Percentiles rank a stretch among this genome's conserved stretches.
Conservation (phyloP, 331 rosid species). For the Rhamnella rubrinervis region DNA sequence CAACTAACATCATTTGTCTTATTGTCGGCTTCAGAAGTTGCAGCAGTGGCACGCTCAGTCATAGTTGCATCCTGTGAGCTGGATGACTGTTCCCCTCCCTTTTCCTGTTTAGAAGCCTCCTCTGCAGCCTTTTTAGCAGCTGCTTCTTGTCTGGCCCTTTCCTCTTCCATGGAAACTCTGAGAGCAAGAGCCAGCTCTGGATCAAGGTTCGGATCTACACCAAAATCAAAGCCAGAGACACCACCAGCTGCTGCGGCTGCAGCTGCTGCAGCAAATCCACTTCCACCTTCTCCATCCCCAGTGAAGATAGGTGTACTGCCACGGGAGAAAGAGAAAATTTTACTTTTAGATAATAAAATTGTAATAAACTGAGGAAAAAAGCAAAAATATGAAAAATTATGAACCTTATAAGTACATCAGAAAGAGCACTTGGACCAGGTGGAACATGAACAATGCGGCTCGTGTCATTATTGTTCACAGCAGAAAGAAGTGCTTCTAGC, state of each 20-base stretch:
- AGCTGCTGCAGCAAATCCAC: conserved; percentile 88
- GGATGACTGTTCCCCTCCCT: conserved; percentile 67
- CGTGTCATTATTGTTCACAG: conserved; percentile 85
- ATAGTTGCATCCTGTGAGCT: conserved; percentile 86
- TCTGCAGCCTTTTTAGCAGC: conserved; percentile 99
- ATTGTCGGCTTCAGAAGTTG: conserved; percentile 62
- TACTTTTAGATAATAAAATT: neutral
- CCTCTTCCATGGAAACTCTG: conserved; percentile 99
- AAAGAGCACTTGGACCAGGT: conserved; percentile 80
- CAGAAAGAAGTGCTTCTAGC: conserved; percentile 81
- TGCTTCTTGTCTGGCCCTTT: conserved; percentile 99
- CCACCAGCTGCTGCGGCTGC: conserved; percentile 94
- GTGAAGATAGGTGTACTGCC: conserved; percentile 95
- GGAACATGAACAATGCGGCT: conserved; percentile 92
- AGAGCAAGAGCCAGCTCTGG: conserved; percentile 99
- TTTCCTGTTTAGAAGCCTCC: conserved; percentile 73
- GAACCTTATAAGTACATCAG: conserved; percentile 89
- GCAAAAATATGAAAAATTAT: conserved; percentile 25
- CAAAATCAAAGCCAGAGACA: conserved; percentile 91
- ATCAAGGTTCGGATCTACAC: conserved; percentile 98
- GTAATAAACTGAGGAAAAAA: conserved; percentile 6
- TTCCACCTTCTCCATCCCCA: conserved; percentile 98
- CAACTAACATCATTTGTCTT: conserved; percentile 59
- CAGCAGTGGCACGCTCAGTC: conserved; percentile 63
- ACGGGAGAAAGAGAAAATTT: conserved; percentile 1